phyloP scores from a whole-genome alignment of 1,284 basidiomycete genomes.

The Microbotryomycetes sp. region DNA sequence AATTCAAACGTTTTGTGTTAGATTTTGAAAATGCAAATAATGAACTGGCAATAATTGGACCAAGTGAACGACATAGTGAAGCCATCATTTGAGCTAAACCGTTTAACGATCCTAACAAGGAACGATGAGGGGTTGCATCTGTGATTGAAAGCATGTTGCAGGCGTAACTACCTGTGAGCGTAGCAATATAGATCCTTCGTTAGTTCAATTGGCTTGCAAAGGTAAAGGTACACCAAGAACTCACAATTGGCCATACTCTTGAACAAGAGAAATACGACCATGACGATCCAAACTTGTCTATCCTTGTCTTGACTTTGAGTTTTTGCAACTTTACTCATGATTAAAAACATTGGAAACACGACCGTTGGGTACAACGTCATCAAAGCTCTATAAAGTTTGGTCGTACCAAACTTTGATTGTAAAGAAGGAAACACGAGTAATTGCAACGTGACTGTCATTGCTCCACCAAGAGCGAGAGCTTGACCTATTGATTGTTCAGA shows the following conservation, averaged over 20 bases:
- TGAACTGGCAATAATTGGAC: conserved; percentile 25
- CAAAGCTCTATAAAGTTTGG: conserved; percentile 38
- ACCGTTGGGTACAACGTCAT: conserved; percentile 40
- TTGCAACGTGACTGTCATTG: conserved; percentile 38
- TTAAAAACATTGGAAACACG: conserved; percentile 39
- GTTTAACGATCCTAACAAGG: conserved; percentile 39
- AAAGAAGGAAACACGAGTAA: conserved; percentile 43
- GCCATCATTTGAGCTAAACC: conserved; percentile 39
- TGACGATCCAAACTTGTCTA: conserved; percentile 15
- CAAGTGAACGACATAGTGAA: conserved; percentile 30
- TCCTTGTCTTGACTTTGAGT: background rate
- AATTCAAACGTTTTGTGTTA: conserved; percentile 10
- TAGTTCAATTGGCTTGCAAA: background rate
- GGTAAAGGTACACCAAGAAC: background rate
- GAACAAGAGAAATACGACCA: conserved; percentile 33
- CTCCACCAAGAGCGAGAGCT: conserved; percentile 38
- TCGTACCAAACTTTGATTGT: conserved; percentile 40
- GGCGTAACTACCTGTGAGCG: conserved; percentile 16
- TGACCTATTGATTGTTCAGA: conserved; percentile 34
- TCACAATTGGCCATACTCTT: conserved; percentile 21
- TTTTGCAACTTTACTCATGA: conserved; percentile 36
- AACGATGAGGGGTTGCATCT: conserved; percentile 35
- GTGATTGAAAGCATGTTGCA: conserved; percentile 41
- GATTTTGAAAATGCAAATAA: conserved; percentile 31
- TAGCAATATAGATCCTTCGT: background rate